Base-by-base conservation (phyloP, 371 early-diverging fungal species). In the Thermomucor indicae-seudaticae region DNA sequence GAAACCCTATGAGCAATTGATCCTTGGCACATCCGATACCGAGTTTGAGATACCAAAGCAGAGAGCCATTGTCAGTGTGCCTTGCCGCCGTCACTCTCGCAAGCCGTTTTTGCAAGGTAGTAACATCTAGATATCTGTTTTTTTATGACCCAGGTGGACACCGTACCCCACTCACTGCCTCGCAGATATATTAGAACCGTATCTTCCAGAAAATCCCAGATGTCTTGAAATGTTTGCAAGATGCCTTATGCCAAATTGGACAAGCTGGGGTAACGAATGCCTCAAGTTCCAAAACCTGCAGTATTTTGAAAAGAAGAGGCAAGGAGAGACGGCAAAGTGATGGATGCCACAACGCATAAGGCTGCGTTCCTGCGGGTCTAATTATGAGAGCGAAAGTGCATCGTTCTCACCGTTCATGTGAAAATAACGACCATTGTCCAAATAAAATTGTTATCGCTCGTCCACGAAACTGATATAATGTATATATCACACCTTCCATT, bases 231-330 rank as follows among this genome's bases (percentile, higher is more conserved):
- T 90, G 51, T 90, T 90, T 69, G 89, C 87, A 19, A 63, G 91
- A 0, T 80, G 78, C 42, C 63, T 88, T 8, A 56, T 65, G 16
- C 77, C 81, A 28, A 80, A 79, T 4, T 85, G 85, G 75, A 63
- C 78, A 7, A 77, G 78, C 39, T 90, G 91, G 91, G 91, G 91
- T 1, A 90, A 88, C 47, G 88, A 90, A 49, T 77, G 79, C 12
- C 57, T 90, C 27, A 75, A 78, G 44, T 86, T 84, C 56, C 84
- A 83, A 28, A 75, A 72, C 42, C 42, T 53, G 22, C 35, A 54
- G 16, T 72, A 62, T 34, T 75, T 65, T 55, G 25, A 17, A 22
- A 38, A 20, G 35, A 49, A 31, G 31, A 5, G 25, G 25, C 25
- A 42, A 39, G 24, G 43, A 20, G 11, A 11, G 34, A n/a, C 34